Evolutionary conservation across 148 eudicot species (phyloP), one percentile per base, ranked within the genome.

Genomic region (Gaultheria prostrata): DNA sequence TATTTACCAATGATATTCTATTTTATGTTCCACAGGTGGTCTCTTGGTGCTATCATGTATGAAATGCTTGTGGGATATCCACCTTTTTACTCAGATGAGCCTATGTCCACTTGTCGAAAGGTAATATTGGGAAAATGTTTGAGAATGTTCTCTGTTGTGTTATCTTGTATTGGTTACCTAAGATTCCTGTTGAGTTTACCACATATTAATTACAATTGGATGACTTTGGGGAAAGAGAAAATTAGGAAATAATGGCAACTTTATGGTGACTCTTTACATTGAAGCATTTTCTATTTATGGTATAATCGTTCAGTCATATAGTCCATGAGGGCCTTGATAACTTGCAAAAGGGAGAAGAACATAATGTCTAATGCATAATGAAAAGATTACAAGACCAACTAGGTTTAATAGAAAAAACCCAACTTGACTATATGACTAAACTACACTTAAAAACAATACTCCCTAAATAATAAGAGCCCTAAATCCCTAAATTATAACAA

Each of bases 41-140:
- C 99, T 84, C 91, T 97, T 82, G 99, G 99, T 54, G 99, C 99
- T 80, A 97, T 97, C 84, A 93, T 94, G 99, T 97, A 97, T 87
- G 99, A 97, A 89, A 97, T 97, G 99, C 99, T 97, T 76, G 99
- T 97, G 61, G 99, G 99, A 69, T 97, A 92, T 86, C 99, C 99
- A 28, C 99, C 99, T 7, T 97, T 97, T 80, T 97, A 97, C 85
- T 97, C 99, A 57, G 99, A 97, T 87, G 99, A 97, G 77, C 98
- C 99, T 45, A 97, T 97, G 99, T 91, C 97, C 45, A 97, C 99
- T 77, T 97, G 99, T 86, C 93, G 98, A 78, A 97, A 97, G 99
- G 99, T 97, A 87, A 30, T 85, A 78, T 80, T 87, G 56, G 73
- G n/a, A 32, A 78, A 78, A 45, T 53, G n/a, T 33, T 56, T 26